Conservation (phyloP, 2,329 filamentous ascomycete species). For the Colletotrichum lupini region DNA sequence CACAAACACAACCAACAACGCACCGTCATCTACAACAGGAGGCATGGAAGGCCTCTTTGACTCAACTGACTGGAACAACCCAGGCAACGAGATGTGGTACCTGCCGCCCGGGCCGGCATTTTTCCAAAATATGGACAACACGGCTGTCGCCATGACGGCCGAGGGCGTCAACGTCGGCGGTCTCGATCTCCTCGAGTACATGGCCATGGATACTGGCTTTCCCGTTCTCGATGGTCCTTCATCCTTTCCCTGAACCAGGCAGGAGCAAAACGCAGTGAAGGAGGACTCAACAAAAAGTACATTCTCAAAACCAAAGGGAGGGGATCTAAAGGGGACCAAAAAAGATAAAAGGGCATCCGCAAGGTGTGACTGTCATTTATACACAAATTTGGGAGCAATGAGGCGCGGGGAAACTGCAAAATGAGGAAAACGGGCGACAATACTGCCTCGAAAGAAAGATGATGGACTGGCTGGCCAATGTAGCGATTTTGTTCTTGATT, state of each 20-base stretch:
- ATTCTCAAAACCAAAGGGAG: neutral
- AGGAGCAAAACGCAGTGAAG: neutral
- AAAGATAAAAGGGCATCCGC: neutral
- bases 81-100: constrained; percentile 74
- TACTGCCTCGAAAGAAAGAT: neutral
- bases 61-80: constrained; percentile 62
- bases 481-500: neutral
- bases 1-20: constrained; percentile 42
- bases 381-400: neutral
- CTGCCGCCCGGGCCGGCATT: constrained; percentile 72
- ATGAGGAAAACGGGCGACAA: neutral
- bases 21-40: constrained; percentile 16
- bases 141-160: constrained; percentile 72
- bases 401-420: neutral
- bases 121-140: constrained; percentile 72
- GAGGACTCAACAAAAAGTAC: neutral
- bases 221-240: constrained; percentile 41
- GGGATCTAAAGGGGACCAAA: neutral
- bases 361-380: neutral
- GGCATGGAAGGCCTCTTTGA: constrained; percentile 56
- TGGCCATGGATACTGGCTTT: constrained; percentile 69
- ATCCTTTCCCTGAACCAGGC: constrained; percentile 30
- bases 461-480: neutral
- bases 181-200: constrained; percentile 74
- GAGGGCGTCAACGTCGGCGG: constrained; percentile 76